Percentiles rank a stretch among this genome's conserved stretches.
phyloP scores from a whole-genome alignment of 2,329 filamentous ascomycete species.

The Phyllosticta ampelicida region DNA sequence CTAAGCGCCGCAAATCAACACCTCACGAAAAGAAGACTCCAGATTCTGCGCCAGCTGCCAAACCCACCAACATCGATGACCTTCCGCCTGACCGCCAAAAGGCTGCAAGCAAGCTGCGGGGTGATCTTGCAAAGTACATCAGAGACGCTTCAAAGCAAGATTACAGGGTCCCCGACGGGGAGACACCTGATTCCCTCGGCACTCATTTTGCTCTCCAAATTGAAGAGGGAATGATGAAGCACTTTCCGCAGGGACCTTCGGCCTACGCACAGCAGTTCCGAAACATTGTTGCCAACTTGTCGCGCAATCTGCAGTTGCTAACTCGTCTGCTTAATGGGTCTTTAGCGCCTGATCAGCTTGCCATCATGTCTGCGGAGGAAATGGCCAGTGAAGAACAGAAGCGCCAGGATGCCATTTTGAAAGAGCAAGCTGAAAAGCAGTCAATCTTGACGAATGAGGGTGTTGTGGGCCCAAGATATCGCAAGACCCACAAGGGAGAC shows the following conservation, averaged over 20 bases:
- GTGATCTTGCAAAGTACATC: constrained; percentile 57
- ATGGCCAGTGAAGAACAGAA: constrained; percentile 89
- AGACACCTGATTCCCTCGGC: constrained; percentile 53
- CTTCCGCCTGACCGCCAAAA: constrained; percentile 57
- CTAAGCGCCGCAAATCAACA: constrained; percentile 29
- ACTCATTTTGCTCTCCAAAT: constrained; percentile 67
- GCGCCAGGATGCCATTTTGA: constrained; percentile 62
- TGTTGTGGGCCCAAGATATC: constrained; percentile 57
- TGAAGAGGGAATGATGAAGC: constrained; percentile 56
- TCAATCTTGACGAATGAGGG: constrained; percentile 66
- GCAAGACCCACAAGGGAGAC: constrained; percentile 6
- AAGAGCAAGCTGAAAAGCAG: constrained; percentile 68
- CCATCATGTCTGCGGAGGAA: constrained; percentile 81
- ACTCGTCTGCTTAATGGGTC: constrained; percentile 62
- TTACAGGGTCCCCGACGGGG: constrained; percentile 47
- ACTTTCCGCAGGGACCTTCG: constrained; percentile 40
- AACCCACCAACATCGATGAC: constrained; percentile 15
- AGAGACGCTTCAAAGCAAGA: constrained; percentile 52
- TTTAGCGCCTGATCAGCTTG: constrained; percentile 63
- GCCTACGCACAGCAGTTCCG: constrained; percentile 57
- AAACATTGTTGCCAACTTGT: constrained; percentile 74
- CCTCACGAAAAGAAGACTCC: constrained; percentile 17
- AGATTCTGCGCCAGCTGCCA: constrained; percentile 12
- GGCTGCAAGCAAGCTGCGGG: constrained; percentile 59
- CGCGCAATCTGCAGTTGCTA: constrained; percentile 72